A percentile compares a stretch with the other conserved stretches of the same genome.
phyloP scores from a whole-genome alignment of 495 filamentous ascomycete species.

The Collariella sp. region DNA sequence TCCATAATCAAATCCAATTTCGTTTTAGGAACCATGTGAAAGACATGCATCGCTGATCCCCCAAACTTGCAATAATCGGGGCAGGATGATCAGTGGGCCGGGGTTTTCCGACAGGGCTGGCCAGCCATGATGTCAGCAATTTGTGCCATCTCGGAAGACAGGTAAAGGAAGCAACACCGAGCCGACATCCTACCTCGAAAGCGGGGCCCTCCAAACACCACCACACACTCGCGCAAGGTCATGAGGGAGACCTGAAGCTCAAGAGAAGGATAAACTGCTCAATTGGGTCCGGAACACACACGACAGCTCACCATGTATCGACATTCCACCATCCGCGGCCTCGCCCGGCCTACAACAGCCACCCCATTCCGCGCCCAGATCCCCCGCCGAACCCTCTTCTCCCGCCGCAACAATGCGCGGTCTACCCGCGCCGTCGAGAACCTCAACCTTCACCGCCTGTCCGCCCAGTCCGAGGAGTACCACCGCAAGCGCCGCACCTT shows the following conservation, averaged over 20 bases:
- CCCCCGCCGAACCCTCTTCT: slow-evolving; percentile 32
- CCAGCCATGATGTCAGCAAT: too few relatives aligned
- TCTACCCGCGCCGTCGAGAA: slow-evolving; percentile 32
- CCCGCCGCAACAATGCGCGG: slow-evolving; percentile 9
- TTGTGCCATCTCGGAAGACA: too few relatives aligned
- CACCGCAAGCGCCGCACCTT: slow-evolving; percentile 39
- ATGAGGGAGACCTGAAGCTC: neutral
- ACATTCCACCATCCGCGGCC: slow-evolving; percentile 16
- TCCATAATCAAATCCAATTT: too few relatives aligned
- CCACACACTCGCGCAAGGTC: neutral
- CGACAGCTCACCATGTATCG: slow-evolving; percentile 20
- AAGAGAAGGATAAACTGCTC: neutral
- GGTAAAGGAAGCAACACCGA: neutral
- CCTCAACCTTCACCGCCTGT: slow-evolving; percentile 39
- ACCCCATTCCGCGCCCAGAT: neutral
- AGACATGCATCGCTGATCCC: too few relatives aligned
- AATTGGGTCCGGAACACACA: neutral
- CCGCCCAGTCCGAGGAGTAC: slow-evolving; percentile 33
- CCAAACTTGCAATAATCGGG: too few relatives aligned
- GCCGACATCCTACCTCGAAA: neutral
- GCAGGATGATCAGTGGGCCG: too few relatives aligned
- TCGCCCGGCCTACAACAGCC: slow-evolving; percentile 13
- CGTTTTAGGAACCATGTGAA: too few relatives aligned
- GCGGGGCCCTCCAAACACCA: too few relatives aligned
- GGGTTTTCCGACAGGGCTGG: too few relatives aligned